phyloP scores from a whole-genome alignment of 2,329 filamentous ascomycete species.

The Fusarium sp. region DNA sequence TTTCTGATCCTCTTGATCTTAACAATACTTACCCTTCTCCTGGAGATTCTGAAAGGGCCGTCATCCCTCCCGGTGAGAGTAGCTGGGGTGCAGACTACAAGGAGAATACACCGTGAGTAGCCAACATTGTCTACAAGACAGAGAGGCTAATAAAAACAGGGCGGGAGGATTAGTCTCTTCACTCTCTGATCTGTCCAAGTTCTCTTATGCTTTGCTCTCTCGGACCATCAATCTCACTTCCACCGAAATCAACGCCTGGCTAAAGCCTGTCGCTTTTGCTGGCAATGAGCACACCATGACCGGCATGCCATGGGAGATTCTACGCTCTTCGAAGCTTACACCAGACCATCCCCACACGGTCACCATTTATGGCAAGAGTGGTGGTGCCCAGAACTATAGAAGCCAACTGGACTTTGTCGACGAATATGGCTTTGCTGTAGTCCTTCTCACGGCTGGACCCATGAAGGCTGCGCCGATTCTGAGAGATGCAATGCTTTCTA shows the following conservation, averaged over 20 bases:
- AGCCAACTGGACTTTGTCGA: slow-evolving; percentile 50
- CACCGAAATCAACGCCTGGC: slow-evolving; percentile 45
- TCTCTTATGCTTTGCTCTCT: slow-evolving; percentile 45
- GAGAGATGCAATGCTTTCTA: slow-evolving; percentile 43
- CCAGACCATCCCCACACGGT: slow-evolving; percentile 45
- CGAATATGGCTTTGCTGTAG: slow-evolving; percentile 47
- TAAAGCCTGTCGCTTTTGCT: slow-evolving; percentile 48
- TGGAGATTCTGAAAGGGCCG: slow-evolving; percentile 43
- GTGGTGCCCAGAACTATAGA: slow-evolving; percentile 48
- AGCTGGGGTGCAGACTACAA: slow-evolving; percentile 50
- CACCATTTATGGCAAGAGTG: slow-evolving; percentile 49
- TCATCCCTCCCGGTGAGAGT: slow-evolving; percentile 47
- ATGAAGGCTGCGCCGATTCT: slow-evolving; percentile 42
- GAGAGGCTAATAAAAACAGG: slow-evolving; percentile 24
- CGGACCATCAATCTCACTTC: slow-evolving; percentile 39
- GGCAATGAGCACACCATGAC: slow-evolving; percentile 45
- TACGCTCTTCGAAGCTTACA: slow-evolving; percentile 40
- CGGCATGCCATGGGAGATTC: slow-evolving; percentile 53
- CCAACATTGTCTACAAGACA: accelerated
- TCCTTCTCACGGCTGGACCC: slow-evolving; percentile 47
- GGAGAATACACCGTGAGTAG: slow-evolving; percentile 46
- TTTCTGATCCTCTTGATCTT: slow-evolving; percentile 31
- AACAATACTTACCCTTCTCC: slow-evolving; percentile 41
- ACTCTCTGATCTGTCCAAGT: slow-evolving; percentile 44
- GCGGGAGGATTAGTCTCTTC: slow-evolving; percentile 50